Conservation (phyloP, 2,329 filamentous ascomycete genomes). For the Stromatinia cepivora region DNA sequence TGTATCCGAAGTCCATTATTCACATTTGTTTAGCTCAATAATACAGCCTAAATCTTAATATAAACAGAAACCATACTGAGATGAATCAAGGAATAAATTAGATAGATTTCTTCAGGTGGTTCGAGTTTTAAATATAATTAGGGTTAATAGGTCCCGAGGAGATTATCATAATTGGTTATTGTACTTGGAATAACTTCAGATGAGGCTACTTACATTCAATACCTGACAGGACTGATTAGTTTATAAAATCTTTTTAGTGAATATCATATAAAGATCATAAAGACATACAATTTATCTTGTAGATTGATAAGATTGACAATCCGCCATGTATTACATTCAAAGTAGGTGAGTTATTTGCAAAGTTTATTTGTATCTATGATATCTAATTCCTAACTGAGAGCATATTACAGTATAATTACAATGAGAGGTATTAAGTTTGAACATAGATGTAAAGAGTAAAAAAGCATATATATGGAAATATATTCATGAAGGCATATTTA, state of each 20-base stretch:
- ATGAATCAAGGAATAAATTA: neutral
- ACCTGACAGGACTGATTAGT: neutral
- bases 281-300: neutral
- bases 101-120: neutral
- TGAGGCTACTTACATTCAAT: neutral
- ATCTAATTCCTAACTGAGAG: neutral
- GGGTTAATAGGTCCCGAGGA: neutral
- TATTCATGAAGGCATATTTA: too few relatives aligned
- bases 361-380: fast-evolving
- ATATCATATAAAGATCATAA: neutral
- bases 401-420: neutral
- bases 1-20: neutral
- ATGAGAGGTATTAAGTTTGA: neutral
- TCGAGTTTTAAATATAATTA: neutral
- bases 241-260: neutral
- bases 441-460: neutral
- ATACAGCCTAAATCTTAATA: neutral
- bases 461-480: neutral
- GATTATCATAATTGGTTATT: neutral
- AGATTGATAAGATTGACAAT: neutral
- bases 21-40: neutral
- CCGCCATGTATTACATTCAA: neutral
- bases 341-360: neutral
- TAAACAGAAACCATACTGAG: neutral
- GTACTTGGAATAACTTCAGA: neutral